Evolutionary conservation across 2,329 filamentous ascomycete species (phyloP), one percentile per base, ranked within the genome.

Genomic region (Coniochaeta sp.): DNA sequence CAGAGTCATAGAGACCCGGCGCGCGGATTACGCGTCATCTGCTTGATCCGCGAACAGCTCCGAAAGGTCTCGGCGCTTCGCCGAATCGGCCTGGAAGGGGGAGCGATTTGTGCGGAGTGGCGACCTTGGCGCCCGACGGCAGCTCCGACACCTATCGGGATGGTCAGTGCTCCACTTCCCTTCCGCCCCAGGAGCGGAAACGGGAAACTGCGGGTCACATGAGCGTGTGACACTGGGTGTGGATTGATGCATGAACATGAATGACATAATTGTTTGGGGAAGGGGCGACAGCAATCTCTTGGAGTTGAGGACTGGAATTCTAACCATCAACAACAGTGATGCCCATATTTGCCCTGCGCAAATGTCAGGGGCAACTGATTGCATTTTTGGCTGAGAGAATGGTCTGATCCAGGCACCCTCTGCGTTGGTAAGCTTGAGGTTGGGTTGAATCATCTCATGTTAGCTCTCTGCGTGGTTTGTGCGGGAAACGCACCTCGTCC

Each of bases 401-500:
- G 26, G 47, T 4, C 12, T 52, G 47, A 2, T 28, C 24, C 22
- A 52, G 26, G 47, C 47, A 52, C 24, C 16, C 14, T 52, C 17
- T 14, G n/a, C 47, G 14, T 30, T 52, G 14, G 47, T 52, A 30
- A 52, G 22, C 47, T 2, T 30, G 5, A 19, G 24, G 4, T 52
- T 30, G 47, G 4, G 47, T n/a, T 30, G 47, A n/a, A 3, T 47
- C 19, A 26, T 30, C 9, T 30, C 54, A 56, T 22, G 30, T 56
- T 56, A 22, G 54, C 54, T 16, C 22, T n/a, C 12, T 60, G 58
- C 58, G 58, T 57, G 52, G 54, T 55, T 60, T 60, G 58, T 60
- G 58, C 58, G 58, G 55, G 30, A 60, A 50, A 44, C 54, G 36
- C 52, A 22, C 50, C 38, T n/a, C 38, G n/a, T 7, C 38, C 10